phyloP scores from a whole-genome alignment of 495 filamentous ascomycete genomes.

The Tuber brumale region DNA sequence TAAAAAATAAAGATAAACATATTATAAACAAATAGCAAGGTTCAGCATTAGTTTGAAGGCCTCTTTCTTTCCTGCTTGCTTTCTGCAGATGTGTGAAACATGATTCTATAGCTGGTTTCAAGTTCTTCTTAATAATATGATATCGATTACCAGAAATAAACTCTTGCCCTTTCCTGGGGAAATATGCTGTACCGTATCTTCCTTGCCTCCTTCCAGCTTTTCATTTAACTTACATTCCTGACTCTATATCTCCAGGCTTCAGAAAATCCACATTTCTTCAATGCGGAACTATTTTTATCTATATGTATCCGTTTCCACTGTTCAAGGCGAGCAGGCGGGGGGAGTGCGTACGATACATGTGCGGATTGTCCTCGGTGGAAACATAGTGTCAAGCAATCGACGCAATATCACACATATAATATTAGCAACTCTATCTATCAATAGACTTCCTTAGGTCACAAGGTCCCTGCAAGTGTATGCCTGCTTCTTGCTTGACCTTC shows the following conservation, averaged over 20 bases:
- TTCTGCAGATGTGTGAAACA: neutral
- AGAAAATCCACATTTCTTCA: neutral
- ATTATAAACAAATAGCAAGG: neutral
- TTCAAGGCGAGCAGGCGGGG: neutral
- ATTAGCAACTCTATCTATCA: neutral
- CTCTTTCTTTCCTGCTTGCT: neutral
- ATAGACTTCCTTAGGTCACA: neutral
- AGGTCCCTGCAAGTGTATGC: neutral
- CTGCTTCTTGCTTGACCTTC: neutral
- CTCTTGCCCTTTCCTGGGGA: too few species aligned
- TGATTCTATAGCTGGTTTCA: neutral
- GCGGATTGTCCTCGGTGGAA: neutral
- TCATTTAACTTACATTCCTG: neutral
- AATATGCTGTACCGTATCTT: too few species aligned
- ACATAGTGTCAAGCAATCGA: neutral
- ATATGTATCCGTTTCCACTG: too few species aligned
- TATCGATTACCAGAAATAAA: neutral
- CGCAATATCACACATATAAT: neutral
- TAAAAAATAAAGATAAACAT: too few species aligned
- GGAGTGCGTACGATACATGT: neutral
- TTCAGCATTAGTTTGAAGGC: neutral
- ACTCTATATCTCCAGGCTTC: neutral
- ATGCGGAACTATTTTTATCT: neutral
- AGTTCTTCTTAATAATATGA: neutral
- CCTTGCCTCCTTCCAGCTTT: too few species aligned